Conservation (phyloP, 2,329 filamentous ascomycete genomes). For the Trichoderma gracile region DNA sequence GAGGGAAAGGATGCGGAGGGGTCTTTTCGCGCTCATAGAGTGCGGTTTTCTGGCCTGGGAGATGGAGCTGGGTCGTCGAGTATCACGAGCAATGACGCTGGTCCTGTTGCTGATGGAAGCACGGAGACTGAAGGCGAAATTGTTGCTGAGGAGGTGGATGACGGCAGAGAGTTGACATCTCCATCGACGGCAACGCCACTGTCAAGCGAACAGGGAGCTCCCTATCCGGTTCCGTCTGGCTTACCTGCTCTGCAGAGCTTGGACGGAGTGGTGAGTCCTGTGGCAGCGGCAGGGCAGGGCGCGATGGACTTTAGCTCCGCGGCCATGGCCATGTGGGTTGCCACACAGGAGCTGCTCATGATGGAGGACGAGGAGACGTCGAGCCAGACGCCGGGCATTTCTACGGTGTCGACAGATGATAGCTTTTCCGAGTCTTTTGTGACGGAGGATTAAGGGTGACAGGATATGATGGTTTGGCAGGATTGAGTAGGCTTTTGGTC, state of each 20-base stretch:
- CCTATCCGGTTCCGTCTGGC: too few species aligned
- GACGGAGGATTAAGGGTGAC: background rate
- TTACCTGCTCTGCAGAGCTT: background rate
- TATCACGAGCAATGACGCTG: too few species aligned
- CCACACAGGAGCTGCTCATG: slow-evolving; percentile 36
- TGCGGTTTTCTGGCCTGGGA: background rate
- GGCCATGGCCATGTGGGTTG: slow-evolving; percentile 38
- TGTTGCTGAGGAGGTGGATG: background rate
- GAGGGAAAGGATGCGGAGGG: background rate
- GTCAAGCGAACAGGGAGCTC: background rate
- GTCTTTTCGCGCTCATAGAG: slow-evolving; percentile 8
- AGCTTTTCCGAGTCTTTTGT: background rate
- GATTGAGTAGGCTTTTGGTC: background rate
- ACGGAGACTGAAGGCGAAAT: background rate
- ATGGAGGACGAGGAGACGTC: slow-evolving; percentile 9
- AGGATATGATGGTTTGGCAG: background rate
- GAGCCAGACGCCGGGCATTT: background rate
- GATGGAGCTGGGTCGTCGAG: background rate
- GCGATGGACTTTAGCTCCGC: slow-evolving; percentile 28
- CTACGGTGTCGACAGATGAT: background rate
- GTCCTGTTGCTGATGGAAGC: too few species aligned
- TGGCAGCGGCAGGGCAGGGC: background rate
- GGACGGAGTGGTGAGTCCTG: slow-evolving; percentile 16
- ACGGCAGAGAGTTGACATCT: background rate
- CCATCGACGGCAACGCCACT: too few species aligned